Base-by-base conservation (phyloP, 225 moss, liverwort and hornwort species). In the Thuidium tamariscinum region DNA sequence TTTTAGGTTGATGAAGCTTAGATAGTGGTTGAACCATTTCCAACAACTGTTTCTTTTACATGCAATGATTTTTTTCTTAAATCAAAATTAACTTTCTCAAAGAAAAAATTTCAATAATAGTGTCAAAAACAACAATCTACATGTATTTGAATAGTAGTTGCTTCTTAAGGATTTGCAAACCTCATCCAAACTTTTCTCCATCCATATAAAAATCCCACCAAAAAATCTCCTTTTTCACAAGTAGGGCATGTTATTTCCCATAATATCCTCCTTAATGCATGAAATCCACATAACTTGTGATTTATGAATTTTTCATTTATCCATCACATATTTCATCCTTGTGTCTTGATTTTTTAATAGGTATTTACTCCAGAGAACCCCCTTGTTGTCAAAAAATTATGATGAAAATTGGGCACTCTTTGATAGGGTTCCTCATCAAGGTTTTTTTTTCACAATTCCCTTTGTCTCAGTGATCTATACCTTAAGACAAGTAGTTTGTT, bases 151-250 rank as follows among this genome's bases (percentile, higher is more conserved):
- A n/a, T 42, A 70, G 26, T 15, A 9, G 1, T 1, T 0, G 1
- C 7, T 41, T 69, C 0, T 25, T 0, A 39, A 68, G 0, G 2
- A 25, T 2, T 25, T 0, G 2, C 0, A 0, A 1, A 68, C 39
- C 2, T 23, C 42, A 70, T 42, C 4, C 2, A 0, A 29, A 41
- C 9, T 5, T 70, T 16, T 44, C 44, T 16, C 44, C 44, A 44
- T 17, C 27, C 6, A 71, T 3, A 0, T 42, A 44, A 27, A 42
- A 9, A 0, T 2, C 3, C 9, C 27, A 42, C 5, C 0, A 42
- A 2, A 70, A 27, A 16, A 70, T 6, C 16, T 16, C 42, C 0
- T 0, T 0, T 9, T 27, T 27, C 9, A 42, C 16, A 42, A 42
- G 0, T 16, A 26, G 16, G 26, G 1, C 42, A 41, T 26, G 16